phyloP scores from a whole-genome alignment of 2,329 filamentous ascomycete genomes.

The Venturia carpophila region DNA sequence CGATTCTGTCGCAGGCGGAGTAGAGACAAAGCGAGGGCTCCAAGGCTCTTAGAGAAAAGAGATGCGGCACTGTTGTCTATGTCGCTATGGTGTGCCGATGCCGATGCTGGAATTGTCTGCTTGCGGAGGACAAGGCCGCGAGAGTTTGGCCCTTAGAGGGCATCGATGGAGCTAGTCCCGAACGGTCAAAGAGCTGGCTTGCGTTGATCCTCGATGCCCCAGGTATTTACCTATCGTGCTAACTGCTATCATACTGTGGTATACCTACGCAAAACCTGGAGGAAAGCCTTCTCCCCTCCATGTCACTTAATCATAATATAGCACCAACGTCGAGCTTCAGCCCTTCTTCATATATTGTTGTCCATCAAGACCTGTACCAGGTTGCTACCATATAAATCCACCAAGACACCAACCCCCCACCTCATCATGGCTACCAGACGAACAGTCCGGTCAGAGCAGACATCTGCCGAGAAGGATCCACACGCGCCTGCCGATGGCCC shows the following conservation, averaged over 20 bases:
- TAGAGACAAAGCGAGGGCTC: background rate
- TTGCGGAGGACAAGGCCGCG: background rate
- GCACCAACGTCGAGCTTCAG: too few species aligned
- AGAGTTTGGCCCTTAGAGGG: background rate
- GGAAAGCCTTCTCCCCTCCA: too few species aligned
- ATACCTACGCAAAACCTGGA: too few species aligned
- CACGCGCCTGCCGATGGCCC: constrained; percentile 10
- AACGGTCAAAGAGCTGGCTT: background rate
- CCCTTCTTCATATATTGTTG: too few species aligned
- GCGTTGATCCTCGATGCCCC: too few species aligned
- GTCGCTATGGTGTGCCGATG: background rate
- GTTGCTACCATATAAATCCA: background rate
- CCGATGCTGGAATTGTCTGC: background rate
- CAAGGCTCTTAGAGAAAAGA: background rate
- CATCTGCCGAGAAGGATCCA: constrained; percentile 3
- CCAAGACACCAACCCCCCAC: background rate
- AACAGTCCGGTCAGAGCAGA: background rate
- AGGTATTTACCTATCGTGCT: too few species aligned
- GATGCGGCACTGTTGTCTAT: background rate
- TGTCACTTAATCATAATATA: too few species aligned
- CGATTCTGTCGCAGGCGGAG: background rate
- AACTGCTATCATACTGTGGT: too few species aligned
- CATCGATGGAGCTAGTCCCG: background rate
- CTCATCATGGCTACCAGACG: constrained; percentile 3
- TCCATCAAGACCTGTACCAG: background rate